phyloP scores from a whole-genome alignment of 176 grass and related monocot genomes.

The Elaeis guineensis region DNA sequence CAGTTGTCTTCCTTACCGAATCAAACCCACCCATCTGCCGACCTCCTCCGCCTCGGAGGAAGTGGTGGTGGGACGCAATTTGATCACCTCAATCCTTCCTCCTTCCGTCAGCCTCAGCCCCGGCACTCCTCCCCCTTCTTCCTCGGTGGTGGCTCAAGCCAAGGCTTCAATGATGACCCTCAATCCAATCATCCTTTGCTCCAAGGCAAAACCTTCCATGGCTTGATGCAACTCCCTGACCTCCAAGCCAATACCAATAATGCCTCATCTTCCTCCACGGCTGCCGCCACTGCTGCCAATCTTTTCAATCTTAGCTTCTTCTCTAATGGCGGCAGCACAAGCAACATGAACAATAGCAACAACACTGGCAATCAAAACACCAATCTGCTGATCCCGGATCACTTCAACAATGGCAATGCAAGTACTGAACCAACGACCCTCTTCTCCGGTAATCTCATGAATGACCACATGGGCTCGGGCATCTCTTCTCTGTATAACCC shows the following conservation, averaged over 20 bases:
- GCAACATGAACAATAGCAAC: neutral
- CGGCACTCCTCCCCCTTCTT: constrained; percentile 31
- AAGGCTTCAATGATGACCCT: constrained; percentile 46
- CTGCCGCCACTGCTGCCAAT: neutral
- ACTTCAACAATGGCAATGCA: constrained; percentile 16
- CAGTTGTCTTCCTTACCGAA: constrained; percentile 41
- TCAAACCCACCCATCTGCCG: constrained; percentile 19
- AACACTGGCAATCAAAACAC: neutral
- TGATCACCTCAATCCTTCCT: constrained; percentile 34
- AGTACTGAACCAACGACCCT: constrained; percentile 10
- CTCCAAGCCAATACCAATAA: constrained; percentile 17
- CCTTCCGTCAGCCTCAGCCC: constrained; percentile 24
- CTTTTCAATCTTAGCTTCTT: constrained; percentile 24
- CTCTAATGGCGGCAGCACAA: constrained; percentile 8
- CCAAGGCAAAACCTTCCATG: constrained; percentile 74
- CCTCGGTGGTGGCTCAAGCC: constrained; percentile 25
- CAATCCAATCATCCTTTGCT: constrained; percentile 35
- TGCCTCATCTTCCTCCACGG: neutral
- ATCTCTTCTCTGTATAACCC: constrained; percentile 35
- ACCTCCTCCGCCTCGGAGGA: constrained; percentile 35
- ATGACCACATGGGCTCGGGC: constrained; percentile 9
- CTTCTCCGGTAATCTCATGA: constrained; percentile 27
- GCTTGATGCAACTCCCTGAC: constrained; percentile 60
- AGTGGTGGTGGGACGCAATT: constrained; percentile 23
- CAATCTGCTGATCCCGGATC: neutral